A percentile compares a stretch with the other conserved stretches of the same genome.
phyloP scores from a whole-genome alignment of 2,329 filamentous ascomycete species.

The Clonostachys chloroleuca region DNA sequence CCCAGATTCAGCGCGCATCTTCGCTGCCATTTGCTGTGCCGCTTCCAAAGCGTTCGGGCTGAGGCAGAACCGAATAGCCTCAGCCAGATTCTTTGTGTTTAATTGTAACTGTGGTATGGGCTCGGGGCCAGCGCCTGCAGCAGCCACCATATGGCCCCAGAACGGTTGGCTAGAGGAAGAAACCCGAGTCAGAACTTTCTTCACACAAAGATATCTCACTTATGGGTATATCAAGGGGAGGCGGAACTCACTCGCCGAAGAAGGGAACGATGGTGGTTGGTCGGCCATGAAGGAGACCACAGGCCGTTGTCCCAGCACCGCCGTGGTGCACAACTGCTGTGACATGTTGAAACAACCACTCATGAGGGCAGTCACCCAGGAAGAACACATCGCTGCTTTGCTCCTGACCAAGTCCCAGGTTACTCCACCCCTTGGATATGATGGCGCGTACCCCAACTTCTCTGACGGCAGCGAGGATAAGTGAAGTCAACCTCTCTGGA shows the following conservation, averaged over 20 bases:
- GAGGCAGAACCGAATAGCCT: constrained; percentile 26
- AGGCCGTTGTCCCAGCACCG: constrained; percentile 61
- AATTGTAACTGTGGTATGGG: constrained; percentile 28
- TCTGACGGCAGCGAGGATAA: constrained; percentile 54
- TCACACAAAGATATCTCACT: not conserved
- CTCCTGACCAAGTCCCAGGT: constrained; percentile 45
- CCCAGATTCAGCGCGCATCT: constrained; percentile 2
- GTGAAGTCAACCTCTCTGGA: constrained; percentile 48
- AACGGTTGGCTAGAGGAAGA: constrained; percentile 27
- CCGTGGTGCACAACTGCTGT: constrained; percentile 59
- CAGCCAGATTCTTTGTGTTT: constrained; percentile 22
- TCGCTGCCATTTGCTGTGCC: not conserved
- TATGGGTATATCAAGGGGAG: not conserved
- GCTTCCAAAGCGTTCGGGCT: constrained; percentile 14
- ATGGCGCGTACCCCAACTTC: constrained; percentile 54
- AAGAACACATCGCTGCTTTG: constrained; percentile 48
- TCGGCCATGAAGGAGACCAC: constrained; percentile 52
- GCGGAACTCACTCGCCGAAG: constrained; percentile 42
- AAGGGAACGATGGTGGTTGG: constrained; percentile 64
- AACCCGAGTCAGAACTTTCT: not conserved
- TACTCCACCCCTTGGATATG: constrained; percentile 62
- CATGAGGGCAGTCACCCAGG: constrained; percentile 59
- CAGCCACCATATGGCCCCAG: constrained; percentile 34
- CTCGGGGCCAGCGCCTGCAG: constrained; percentile 32
- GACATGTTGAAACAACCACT: constrained; percentile 60